Conservation (phyloP, 805 yeast genomes). For the Kazachstania bromeliacearum region DNA sequence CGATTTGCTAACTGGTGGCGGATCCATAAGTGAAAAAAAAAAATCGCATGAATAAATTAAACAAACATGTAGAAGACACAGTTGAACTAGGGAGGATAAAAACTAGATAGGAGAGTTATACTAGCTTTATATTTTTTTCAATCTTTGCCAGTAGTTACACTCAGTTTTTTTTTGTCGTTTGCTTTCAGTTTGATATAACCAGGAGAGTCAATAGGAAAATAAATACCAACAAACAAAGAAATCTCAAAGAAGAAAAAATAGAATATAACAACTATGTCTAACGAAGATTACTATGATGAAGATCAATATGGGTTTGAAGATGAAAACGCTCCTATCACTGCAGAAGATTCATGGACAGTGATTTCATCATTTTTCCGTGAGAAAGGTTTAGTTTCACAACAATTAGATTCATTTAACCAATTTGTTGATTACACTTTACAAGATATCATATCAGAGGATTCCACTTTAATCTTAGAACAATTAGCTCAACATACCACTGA, state of each 20-base stretch:
- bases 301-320: constrained; percentile 71
- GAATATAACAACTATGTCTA: constrained; percentile 5
- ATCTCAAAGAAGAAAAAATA: not conserved
- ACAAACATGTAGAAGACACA: too few relatives aligned
- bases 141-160: too few relatives aligned
- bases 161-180: too few relatives aligned
- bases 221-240: too few relatives aligned
- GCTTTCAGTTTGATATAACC: too few relatives aligned
- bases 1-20: too few relatives aligned
- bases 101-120: too few relatives aligned
- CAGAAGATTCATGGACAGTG: constrained; percentile 99
- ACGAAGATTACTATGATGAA: constrained; percentile 31
- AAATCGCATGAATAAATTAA: too few relatives aligned
- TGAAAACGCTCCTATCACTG: constrained; percentile 67
- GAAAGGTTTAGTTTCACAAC: constrained; percentile 95
- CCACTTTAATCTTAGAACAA: constrained; percentile 88
- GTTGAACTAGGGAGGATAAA: too few relatives aligned
- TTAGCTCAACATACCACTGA: constrained; percentile 96
- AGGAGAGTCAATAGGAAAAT: too few relatives aligned
- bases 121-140: too few relatives aligned
- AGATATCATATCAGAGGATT: constrained; percentile 93
- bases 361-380: constrained; percentile 93
- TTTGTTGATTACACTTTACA: constrained; percentile 94
- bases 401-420: constrained; percentile 95
- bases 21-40: too few relatives aligned